Base-by-base conservation (phyloP, 208 protist genomes). In the Leishmania mexicana region DNA sequence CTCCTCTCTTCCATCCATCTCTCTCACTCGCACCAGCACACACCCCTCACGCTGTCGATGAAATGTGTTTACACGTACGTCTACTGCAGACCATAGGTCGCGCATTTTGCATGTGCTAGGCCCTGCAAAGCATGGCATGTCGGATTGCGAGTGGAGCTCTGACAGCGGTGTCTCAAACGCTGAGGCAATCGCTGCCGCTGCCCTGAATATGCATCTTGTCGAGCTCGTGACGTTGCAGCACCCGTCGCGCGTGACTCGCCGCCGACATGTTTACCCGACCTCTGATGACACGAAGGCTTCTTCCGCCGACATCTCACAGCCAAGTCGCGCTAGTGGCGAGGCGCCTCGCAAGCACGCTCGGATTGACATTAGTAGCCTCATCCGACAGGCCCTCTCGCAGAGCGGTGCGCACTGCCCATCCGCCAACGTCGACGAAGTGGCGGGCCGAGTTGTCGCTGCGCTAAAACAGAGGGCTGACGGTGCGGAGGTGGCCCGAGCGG, bases 401-500 rank as follows among this genome's bases (percentile, higher is more conserved):
- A 81, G 72, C 5, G 38, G 68, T n/a, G 49, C 60, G 24, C 4
- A 8, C 0, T 60, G 42, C 15, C 8, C 60, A 49, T 76, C 78
- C 24, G 24, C 51, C 7, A 81, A 79, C 21, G 65, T 81, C 38
- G 73, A 78, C 35, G 45, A 75, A 3, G 31, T 89, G 54, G 80
- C 87, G 53, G 72, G 74, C 13, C 60, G 64, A 10, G 85, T 93
- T 45, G 79, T 73, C 47, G 75, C 75, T 42, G 81, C 79, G 38
- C 65, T 90, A 15, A 76, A 80, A 21, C 31, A 76, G 49, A 84
- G 77, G 24, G 70, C 65, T 5, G 86, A 85, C 21, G 83, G 85
- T 45, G 86, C 83, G 8, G 85, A 88, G 76, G 75, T 85, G 58
- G 88, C 85, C 2, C 74, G 80, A 7, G 78, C 87, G 35, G 67